Base-by-base conservation (phyloP, 2,329 filamentous ascomycete species). In the Calcarisporium arbuscula region DNA sequence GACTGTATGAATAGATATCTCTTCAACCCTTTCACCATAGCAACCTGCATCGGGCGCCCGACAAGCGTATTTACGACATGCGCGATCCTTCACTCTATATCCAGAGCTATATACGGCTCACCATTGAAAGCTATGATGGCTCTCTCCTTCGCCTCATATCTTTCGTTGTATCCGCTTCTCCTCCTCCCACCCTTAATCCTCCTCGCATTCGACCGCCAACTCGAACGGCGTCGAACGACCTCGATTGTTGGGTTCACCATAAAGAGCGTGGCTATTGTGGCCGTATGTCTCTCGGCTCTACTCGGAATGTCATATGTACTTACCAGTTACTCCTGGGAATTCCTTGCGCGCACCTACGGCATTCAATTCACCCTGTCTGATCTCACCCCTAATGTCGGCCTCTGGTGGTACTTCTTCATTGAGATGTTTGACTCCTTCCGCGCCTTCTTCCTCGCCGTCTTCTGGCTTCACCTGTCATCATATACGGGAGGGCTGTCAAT, bases 361-460 rank as follows among this genome's bases (percentile, higher is more conserved):
- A 86, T 94, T 30, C 89, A 95, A 49, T 72, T 98, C 23, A 79
- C 92, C 1, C 74, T 98, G 4, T 86, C 88, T 8, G 92, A 98
- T 54, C 71, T 98, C 26, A 94, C 90, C 0, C 92, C 92, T 10
- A 98, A 96, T 46, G 84, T 94, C 19, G 92, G 92, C 2, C 70
- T 98, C 2, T 98, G 92, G 92, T 98, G 92, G 92, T 98, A 98
- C 62, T 98, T 98, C 64, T 96, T 98, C 56, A 94, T 94, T 47
- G 90, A 98, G 57, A 98, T 98, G 80, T 98, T 98, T 57, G 92
- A 98, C 62, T 90, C 89, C 1, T 98, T 98, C 72, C 77, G 92
- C 25, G 82, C 84, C 48, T 98, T 98, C 70, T 98, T 96, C 70
- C 75, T 98, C 4, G 92, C 85, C 35, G 89, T 98, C 31, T 98